These are phyloP conservation scores for Barnettozyma siamensis DNA, from an alignment of 805 yeast species.

Conservation along the genomic window DNA sequence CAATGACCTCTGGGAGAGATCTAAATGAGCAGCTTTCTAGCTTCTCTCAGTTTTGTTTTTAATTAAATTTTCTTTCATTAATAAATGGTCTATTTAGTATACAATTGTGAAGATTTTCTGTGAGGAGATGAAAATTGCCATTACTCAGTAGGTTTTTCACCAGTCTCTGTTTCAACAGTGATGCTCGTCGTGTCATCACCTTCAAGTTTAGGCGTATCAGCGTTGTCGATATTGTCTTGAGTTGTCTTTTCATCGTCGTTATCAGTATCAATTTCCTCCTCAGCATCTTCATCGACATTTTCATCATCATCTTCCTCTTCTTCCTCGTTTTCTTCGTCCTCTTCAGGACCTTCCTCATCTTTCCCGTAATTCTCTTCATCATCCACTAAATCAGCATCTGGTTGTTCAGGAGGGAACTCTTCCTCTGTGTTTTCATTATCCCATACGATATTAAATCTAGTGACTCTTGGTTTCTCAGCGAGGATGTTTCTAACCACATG, in stretches of 20 bases:
- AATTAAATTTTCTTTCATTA: too few species aligned
- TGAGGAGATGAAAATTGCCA: too few species aligned
- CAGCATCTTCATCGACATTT: constrained; percentile 37
- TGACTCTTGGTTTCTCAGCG: constrained; percentile 97
- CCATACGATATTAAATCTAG: constrained; percentile 96
- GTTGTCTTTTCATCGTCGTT: constrained; percentile 12
- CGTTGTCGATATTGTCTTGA: constrained; percentile 12
- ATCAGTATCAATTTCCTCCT: constrained; percentile 29
- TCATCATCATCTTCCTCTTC: constrained; percentile 42
- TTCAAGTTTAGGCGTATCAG: constrained; percentile 6
- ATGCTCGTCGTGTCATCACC: constrained; percentile 3
- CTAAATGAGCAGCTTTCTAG: too few species aligned
- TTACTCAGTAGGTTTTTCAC: background rate
- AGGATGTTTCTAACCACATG: constrained; percentile 90
- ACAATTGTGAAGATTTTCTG: too few species aligned
- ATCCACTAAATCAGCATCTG: constrained; percentile 55
- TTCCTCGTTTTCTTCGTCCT: constrained; percentile 40
- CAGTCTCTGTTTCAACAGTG: constrained; percentile 3
- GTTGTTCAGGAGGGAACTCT: constrained; percentile 75
- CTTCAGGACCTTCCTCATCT: constrained; percentile 44
- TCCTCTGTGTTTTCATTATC: constrained; percentile 67
- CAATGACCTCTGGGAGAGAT: constrained; percentile 33
- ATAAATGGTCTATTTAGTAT: too few species aligned
- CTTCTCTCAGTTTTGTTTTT: too few species aligned
- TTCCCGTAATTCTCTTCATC: constrained; percentile 59